A percentile compares a stretch with the other conserved stretches of the same genome.
phyloP scores from a whole-genome alignment of 2,329 filamentous ascomycete genomes.

The Phyllosticta citribraziliensis region DNA sequence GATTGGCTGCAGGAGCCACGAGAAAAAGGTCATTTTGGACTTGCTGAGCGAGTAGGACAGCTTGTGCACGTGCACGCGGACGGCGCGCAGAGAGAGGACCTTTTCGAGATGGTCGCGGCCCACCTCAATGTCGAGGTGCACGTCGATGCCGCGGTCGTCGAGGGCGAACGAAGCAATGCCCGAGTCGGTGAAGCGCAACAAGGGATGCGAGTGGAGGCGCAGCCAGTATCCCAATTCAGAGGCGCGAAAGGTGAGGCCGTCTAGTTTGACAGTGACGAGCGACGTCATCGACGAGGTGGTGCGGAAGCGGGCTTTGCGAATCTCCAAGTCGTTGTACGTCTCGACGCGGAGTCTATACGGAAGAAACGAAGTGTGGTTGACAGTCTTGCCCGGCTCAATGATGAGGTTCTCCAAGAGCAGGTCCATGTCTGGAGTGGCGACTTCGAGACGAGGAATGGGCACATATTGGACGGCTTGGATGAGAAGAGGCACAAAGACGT shows the following conservation, averaged over 20 bases:
- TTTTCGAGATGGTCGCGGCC: slow-evolving; percentile 69
- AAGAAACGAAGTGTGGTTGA: slow-evolving; percentile 81
- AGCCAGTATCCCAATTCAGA: slow-evolving; percentile 88
- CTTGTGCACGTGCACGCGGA: slow-evolving; percentile 77
- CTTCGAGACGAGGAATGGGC: slow-evolving; percentile 81
- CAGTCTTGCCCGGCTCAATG: slow-evolving; percentile 73
- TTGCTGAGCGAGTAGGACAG: slow-evolving; percentile 68
- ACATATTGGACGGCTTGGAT: slow-evolving; percentile 75
- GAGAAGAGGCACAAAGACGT: slow-evolving; percentile 70
- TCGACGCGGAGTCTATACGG: slow-evolving; percentile 74
- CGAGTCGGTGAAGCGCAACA: slow-evolving; percentile 67
- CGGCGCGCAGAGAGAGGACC: slow-evolving; percentile 65
- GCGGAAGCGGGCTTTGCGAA: slow-evolving; percentile 64
- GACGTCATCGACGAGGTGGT: slow-evolving; percentile 61
- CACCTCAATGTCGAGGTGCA: slow-evolving; percentile 76
- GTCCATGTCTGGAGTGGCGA: slow-evolving; percentile 74
- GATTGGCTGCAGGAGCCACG: slow-evolving; percentile 77
- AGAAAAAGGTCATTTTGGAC: slow-evolving; percentile 66
- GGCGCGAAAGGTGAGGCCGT: slow-evolving; percentile 73
- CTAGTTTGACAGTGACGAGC: slow-evolving; percentile 65
- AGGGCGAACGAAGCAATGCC: slow-evolving; percentile 80
- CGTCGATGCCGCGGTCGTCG: slow-evolving; percentile 78
- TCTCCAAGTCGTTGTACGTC: slow-evolving; percentile 77
- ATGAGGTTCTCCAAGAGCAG: slow-evolving; percentile 84
- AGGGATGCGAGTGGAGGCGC: slow-evolving; percentile 58